A percentile compares a stretch with the other conserved stretches of the same genome.
Evolutionary conservation across 331 rosid genomes (phyloP).

Genomic region (Acacia pycnantha): DNA sequence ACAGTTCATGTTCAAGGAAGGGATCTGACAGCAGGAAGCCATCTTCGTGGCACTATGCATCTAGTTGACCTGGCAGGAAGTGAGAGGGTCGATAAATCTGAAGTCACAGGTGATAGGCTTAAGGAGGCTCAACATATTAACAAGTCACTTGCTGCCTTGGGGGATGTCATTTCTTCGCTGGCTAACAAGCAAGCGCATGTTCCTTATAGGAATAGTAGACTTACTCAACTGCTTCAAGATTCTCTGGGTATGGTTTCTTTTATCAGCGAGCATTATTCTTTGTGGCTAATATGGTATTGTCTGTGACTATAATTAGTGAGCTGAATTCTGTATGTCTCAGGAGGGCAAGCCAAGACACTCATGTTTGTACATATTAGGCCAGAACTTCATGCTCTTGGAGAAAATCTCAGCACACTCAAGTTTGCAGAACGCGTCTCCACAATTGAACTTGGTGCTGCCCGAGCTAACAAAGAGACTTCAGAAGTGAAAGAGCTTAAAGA

Average conservation of each 20-base stretch:
- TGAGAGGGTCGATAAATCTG: slow-evolving; percentile 97
- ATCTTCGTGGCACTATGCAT: slow-evolving; percentile 88
- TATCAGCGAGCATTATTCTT: not conserved
- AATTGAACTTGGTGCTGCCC: slow-evolving; percentile 91
- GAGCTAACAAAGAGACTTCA: slow-evolving; percentile 70
- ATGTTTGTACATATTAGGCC: slow-evolving; percentile 98
- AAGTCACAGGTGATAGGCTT: slow-evolving; percentile 84
- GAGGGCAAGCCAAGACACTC: slow-evolving; percentile 97
- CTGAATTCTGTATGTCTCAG: slow-evolving; percentile 41
- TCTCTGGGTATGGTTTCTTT: slow-evolving; percentile 74
- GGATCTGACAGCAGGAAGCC: slow-evolving; percentile 66
- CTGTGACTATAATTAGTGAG: not conserved
- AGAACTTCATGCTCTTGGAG: slow-evolving; percentile 76
- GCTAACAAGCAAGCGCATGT: slow-evolving; percentile 85
- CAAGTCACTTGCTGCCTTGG: slow-evolving; percentile 91
- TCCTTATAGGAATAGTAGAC: slow-evolving; percentile 95
- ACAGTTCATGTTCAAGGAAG: slow-evolving; percentile 95
- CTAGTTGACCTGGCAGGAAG: slow-evolving; percentile 98
- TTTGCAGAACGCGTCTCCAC: slow-evolving; percentile 96
- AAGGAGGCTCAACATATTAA: slow-evolving; percentile 99
- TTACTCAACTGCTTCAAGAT: slow-evolving; percentile 94
- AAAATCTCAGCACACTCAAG: slow-evolving; percentile 89
- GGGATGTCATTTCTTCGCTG: slow-evolving; percentile 94
- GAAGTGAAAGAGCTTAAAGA: slow-evolving; percentile 89
- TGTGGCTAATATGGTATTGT: not conserved